Evolutionary conservation across 495 filamentous ascomycete species (phyloP), one percentile per base, ranked within the genome.

Genomic region (Neurospora cerealis): DNA sequence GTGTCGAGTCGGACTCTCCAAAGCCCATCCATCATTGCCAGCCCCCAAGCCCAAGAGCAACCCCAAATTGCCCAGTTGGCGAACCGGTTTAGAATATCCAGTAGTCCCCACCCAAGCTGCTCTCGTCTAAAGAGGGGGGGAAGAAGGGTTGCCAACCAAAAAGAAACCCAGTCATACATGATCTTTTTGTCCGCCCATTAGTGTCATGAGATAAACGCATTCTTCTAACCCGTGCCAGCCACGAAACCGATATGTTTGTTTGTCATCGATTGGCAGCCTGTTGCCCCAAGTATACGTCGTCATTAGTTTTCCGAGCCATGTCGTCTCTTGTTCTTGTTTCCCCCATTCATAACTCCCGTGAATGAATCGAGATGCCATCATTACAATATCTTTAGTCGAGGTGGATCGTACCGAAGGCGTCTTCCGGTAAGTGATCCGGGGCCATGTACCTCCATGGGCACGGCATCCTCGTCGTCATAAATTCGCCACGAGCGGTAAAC

Each of bases 341-440:
- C 75, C 48, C 78, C 76, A 60, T 60, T 73, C 78, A 70, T 72
- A 80, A 82, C 79, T 81, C 79, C 75, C 76, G 77, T 78, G 79
- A 79, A 80, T 81, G 76, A 77, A 76, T 75, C 75, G 75, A 80
- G 73, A 78, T 78, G 73, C 75, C 79, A 76, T 74, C 75, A 76
- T 75, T 76, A 78, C 74, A 75, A 66, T 73, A 73, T 70, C 44
- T 70, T 66, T 32, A 66, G 54, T 66, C 54, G 54, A 66, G 54
- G 54, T 34, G 54, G 15, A 66, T 19, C 54, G 54, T 66, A 36
- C 54, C 28, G 54, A 66, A 66, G 28, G 54, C 54, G 28, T 66
- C 54, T 15, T 34, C 54, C 28, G 54, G 15, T 36, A 34, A 17
- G 7, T 19, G 13, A 66, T 66, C 54, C 32, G 54, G 28, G 15